These are phyloP conservation scores for Solioccasus polychromus DNA, from an alignment of 768 basidiomycete species.

Conservation along the genomic window DNA sequence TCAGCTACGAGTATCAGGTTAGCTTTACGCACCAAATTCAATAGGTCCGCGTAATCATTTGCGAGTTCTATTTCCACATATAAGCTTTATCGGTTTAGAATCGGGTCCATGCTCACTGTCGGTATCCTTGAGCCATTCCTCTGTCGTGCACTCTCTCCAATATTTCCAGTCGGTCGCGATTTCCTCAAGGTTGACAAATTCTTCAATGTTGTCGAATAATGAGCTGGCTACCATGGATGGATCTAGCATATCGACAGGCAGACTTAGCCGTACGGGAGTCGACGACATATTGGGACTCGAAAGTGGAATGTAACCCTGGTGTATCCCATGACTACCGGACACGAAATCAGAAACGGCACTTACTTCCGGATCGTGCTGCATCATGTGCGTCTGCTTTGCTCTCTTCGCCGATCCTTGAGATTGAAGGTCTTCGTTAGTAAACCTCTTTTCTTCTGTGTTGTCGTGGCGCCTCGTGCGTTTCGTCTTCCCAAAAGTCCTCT, in stretches of 20 bases:
- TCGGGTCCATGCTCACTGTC: constrained; percentile 23
- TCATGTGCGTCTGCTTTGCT: constrained; percentile 11
- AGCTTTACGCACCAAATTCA: constrained; percentile 20
- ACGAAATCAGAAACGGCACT: constrained; percentile 2
- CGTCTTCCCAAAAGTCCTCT: constrained; percentile 1
- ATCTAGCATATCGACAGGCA: constrained; percentile 2
- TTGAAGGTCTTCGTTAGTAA: constrained; percentile 1
- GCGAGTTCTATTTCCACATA: constrained; percentile 16
- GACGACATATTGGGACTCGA: constrained; percentile 20
- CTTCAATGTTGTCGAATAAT: constrained; percentile 19
- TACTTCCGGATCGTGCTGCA: constrained; percentile 17
- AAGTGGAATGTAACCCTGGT: constrained; percentile 20
- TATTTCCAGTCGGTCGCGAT: constrained; percentile 21
- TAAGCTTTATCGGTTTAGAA: not conserved
- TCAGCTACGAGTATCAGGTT: not conserved
- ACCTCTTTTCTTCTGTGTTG: constrained; percentile 9
- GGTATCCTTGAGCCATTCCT: constrained; percentile 30
- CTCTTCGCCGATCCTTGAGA: constrained; percentile 15
- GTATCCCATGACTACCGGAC: not conserved
- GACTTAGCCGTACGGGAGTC: constrained; percentile 9
- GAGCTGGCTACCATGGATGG: constrained; percentile 10
- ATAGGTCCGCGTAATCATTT: constrained; percentile 15
- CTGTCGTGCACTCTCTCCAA: constrained; percentile 28
- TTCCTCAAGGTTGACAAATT: constrained; percentile 21
- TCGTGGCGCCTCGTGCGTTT: constrained; percentile 18